Conservation (phyloP, 106 monocot species). For the Dendrobium catenatum region DNA sequence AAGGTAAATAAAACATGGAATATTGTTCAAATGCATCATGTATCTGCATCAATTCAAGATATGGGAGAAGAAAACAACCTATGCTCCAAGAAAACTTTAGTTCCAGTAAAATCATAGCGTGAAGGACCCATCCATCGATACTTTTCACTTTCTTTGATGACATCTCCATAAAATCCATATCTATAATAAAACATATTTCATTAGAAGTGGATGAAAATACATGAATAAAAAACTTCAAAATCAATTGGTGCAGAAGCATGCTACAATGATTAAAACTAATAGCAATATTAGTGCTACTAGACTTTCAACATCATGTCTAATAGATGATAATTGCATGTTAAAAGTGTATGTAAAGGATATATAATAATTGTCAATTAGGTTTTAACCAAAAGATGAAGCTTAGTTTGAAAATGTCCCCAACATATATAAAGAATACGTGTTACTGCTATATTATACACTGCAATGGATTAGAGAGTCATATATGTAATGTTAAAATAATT, state of each 20-base stretch:
- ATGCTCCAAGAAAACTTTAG: constrained; percentile 85
- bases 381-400: background rate
- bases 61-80: constrained; percentile 36
- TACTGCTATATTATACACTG: background rate
- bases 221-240: background rate
- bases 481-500: too few species aligned
- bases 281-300: background rate
- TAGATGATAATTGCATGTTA: background rate
- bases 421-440: background rate
- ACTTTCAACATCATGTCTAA: background rate
- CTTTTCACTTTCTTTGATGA: constrained; percentile 88
- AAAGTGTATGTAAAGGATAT: background rate
- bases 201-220: background rate
- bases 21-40: background rate
- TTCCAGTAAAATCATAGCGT: constrained; percentile 90
- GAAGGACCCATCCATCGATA: constrained; percentile 96
- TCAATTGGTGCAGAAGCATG: background rate
- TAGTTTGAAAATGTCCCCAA: background rate
- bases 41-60: background rate
- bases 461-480: background rate
- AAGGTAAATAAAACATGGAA: background rate
- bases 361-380: background rate
- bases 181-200: constrained; percentile 15
- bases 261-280: background rate
- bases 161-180: constrained; percentile 97